These are phyloP conservation scores for Babesia caballi DNA, from an alignment of 169 alveolate species.

Conservation along the genomic window DNA sequence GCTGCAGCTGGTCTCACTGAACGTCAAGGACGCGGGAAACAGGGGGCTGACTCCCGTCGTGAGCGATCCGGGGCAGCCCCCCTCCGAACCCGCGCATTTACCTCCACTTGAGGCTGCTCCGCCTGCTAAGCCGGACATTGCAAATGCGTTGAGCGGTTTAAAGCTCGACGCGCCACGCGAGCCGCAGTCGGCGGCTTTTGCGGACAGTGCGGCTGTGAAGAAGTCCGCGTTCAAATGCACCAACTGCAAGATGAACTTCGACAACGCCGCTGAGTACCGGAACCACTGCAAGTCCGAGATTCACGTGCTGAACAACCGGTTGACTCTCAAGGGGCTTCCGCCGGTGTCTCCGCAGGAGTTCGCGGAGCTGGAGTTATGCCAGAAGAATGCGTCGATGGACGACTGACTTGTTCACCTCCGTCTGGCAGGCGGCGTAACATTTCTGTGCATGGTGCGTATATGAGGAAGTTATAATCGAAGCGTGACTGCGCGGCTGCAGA, in stretches of 20 bases:
- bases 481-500: too few species aligned
- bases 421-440: too few species aligned
- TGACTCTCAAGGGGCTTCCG: constrained; percentile 73
- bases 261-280: constrained; percentile 56
- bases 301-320: constrained; percentile 78
- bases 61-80: neutral
- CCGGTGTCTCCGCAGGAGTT: constrained; percentile 79
- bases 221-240: constrained; percentile 68
- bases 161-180: neutral
- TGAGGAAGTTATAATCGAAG: too few species aligned
- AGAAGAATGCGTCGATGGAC: constrained; percentile 28
- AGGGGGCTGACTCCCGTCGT: neutral
- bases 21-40: constrained; percentile 59
- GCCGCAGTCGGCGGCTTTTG: neutral
- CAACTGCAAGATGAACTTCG: constrained; percentile 70
- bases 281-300: constrained; percentile 79
- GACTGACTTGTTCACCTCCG: too few species aligned
- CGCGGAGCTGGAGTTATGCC: constrained; percentile 57
- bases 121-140: neutral
- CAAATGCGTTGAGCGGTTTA: neutral
- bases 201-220: neutral
- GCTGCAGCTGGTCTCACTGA: constrained; percentile 49
- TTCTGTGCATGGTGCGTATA: too few species aligned
- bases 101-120: neutral
- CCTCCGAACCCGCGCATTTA: neutral